Evolutionary conservation across 371 early-diverging fungal genomes (phyloP), one percentile per base, ranked within the genome.

Genomic region (Smittium mucronatum): DNA sequence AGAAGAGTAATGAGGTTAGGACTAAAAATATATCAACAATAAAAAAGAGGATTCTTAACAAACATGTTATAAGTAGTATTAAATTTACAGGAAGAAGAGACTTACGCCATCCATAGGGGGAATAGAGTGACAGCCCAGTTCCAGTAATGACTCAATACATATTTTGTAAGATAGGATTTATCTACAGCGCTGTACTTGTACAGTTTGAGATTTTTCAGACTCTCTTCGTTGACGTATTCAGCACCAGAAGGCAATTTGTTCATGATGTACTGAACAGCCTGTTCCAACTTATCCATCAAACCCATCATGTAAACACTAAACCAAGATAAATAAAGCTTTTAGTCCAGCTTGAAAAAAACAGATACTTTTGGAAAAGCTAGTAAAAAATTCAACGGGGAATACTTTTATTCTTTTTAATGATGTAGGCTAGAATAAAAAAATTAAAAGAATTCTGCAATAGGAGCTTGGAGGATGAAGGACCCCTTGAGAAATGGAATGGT

Each of bases 1-100:
- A 88, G 84, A 67, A 99, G 82, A 17, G 99, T 99, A 72, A 99
- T 96, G 71, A 94, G 76, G 79, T 98, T 99, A 61, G 99, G 99
- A 2, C 95, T 95, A 82, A 58, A 70, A 57, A 17, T n/a, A 15
- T n/a, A 29, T n/a, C 31, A n/a, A 21, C n/a, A 21, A 47, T 47
- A 47, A 11, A 11, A 11, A 11, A 47, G 47, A 47, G 21, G 47
- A 21, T n/a, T 31, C 25, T 17, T 36, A 33, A 36, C 26, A n/a
- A 36, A 47, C 21, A 47, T 5, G 47, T 47, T 47, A 47, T 5
- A 47, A 11, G 21, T 47, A 47, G 21, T 47, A 47, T 47, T 5
- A 47, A 11, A 11, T 47, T 11, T n/a, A n/a, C n/a, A n/a, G n/a
- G n/a, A n/a, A n/a, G 47, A 21, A 5, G n/a, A 31, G n/a, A 86